Evolutionary conservation across 2,329 filamentous ascomycete species (phyloP), one percentile per base, ranked within the genome.

Genomic region (Alternaria rosae): DNA sequence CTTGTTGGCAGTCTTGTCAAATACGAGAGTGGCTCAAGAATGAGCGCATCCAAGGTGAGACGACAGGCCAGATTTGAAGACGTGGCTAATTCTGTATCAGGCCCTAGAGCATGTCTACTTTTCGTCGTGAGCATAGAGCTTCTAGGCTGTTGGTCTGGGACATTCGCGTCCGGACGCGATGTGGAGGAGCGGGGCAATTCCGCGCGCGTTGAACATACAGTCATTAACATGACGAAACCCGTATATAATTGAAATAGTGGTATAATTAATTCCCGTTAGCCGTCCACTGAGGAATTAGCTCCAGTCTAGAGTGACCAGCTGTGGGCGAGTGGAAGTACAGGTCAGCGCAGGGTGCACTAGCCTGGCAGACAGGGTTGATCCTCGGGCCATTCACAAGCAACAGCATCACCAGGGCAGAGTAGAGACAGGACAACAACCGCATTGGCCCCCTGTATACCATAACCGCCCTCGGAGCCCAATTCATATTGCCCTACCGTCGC

Each of bases 11-110:
- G 81, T 6, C 78, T 97, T 65, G 85, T 99, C 12, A 83, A 84
- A 47, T 99, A 91, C 79, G 89, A 97, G 76, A 91, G 86, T 74
- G 81, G 85, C 12, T 78, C 83, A 41, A 86, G 95, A 67, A 80
- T 91, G 65, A 90, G 86, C 13, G 93, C 94, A 48, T 81, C 83
- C 57, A 78, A 91, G 83, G 91, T 87, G 67, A 66, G 65, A 6
- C 30, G 6, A 12, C n/a, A 10, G 6, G 55, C 13, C 10, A 7
- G 13, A 21, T 13, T 25, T 13, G n/a, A 26, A 17, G 13, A 43
- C 21, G 9, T 21, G 35, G 48, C 51, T 61, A 30, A 54, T 48
- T 62, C 10, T 66, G 28, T 9, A 48, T n/a, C 41, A 79, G 76
- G 71, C 65, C 23, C 69, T 77, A 15, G 48, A 72, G 20, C 76